Conservation (phyloP, 2,329 filamentous ascomycete genomes). For the Exophiala mesophila region DNA sequence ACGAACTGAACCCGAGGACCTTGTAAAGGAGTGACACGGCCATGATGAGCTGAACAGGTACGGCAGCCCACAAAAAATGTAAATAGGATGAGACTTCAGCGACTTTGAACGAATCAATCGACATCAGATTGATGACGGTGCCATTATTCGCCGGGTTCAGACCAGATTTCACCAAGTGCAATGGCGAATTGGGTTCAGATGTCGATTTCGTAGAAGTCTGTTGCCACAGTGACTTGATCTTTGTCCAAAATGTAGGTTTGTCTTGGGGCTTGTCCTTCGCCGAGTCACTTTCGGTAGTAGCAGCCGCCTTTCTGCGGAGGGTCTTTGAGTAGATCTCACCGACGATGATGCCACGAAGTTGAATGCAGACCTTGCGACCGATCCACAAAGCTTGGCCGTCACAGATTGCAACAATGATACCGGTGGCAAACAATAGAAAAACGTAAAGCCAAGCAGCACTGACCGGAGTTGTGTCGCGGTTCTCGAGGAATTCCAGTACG, state of each 20-base stretch:
- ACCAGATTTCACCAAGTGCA: constrained; percentile 26
- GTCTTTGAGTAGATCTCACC: constrained; percentile 97
- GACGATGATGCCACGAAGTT: constrained; percentile 87
- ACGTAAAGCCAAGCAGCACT: constrained; percentile 97
- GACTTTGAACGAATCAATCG: constrained; percentile 98
- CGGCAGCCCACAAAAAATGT: constrained; percentile 89
- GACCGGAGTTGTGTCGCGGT: constrained; percentile 65
- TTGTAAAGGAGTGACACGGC: constrained; percentile 78
- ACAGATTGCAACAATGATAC: constrained; percentile 72
- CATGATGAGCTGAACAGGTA: constrained; percentile 80
- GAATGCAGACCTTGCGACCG: constrained; percentile 89
- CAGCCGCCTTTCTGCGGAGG: constrained; percentile 80
- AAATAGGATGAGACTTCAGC: constrained; percentile 91
- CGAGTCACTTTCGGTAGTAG: constrained; percentile 67
- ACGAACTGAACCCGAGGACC: constrained; percentile 86
- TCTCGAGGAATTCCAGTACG: constrained; percentile 91
- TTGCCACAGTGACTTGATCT: constrained; percentile 52
- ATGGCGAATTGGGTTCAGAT: constrained; percentile 7
- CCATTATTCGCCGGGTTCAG: constrained; percentile 84
- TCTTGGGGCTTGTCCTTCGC: constrained; percentile 47
- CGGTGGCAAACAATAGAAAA: constrained; percentile 78
- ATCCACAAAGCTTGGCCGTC: constrained; percentile 89
- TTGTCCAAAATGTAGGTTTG: constrained; percentile 38
- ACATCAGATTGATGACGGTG: constrained; percentile 99
- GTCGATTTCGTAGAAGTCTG: constrained; percentile 39